Conservation (phyloP, 2,329 filamentous ascomycete species). For the Microdochium trichocladiopsis region DNA sequence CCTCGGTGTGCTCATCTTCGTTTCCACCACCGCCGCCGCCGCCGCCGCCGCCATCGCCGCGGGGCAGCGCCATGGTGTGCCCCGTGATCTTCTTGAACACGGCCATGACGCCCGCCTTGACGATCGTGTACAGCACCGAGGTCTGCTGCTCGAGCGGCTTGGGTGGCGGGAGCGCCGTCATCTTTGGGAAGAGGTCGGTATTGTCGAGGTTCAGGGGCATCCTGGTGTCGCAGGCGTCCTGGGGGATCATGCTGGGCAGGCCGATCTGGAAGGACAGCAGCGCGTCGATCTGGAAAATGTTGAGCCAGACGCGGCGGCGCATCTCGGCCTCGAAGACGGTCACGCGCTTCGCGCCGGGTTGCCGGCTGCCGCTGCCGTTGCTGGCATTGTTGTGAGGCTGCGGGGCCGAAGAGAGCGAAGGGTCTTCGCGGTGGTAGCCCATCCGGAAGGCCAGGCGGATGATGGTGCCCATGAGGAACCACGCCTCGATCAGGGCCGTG, state of each 20-base stretch:
- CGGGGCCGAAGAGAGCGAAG: conserved; percentile 7
- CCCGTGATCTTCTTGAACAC: conserved; percentile 15
- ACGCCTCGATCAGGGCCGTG: conserved; percentile 23
- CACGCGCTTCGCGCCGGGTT: conserved; percentile 20
- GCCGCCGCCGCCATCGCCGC: too few species aligned
- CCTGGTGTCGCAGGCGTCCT: conserved; percentile 24
- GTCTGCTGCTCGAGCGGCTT: conserved; percentile 9
- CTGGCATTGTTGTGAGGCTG: background rate
- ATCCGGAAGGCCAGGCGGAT: conserved; percentile 29
- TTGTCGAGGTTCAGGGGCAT: conserved; percentile 31
- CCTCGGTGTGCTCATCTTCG: background rate
- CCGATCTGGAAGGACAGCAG: conserved; percentile 39
- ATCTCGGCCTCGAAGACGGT: conserved; percentile 31
- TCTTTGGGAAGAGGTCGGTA: conserved; percentile 24
- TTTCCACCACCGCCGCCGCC: background rate
- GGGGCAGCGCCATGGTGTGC: conserved; percentile 6
- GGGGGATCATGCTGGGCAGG: conserved; percentile 36
- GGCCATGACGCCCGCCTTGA: conserved; percentile 17
- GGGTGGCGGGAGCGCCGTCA: conserved; percentile 22
- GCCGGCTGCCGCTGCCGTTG: background rate
- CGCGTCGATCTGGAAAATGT: conserved; percentile 33
- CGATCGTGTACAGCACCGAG: conserved; percentile 16
- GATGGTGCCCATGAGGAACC: conserved; percentile 30
- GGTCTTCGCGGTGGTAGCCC: conserved; percentile 32
- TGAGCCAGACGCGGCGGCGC: conserved; percentile 29